These are phyloP conservation scores for Mycena albidolilacea DNA, from an alignment of 768 basidiomycete genomes.

Conservation along the genomic window DNA sequence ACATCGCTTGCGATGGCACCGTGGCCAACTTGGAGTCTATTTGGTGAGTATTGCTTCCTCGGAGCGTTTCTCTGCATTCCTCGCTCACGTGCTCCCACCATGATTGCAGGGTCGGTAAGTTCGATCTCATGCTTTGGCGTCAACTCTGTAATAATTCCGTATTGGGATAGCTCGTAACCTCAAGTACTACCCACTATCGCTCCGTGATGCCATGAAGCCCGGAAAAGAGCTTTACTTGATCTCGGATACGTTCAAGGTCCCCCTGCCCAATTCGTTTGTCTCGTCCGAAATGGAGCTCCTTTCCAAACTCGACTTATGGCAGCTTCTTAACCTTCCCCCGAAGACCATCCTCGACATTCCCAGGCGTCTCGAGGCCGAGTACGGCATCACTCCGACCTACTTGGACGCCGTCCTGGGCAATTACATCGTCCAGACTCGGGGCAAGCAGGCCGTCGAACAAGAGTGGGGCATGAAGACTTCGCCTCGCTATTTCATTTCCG, in stretches of 20 bases:
- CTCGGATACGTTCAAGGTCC: slow-evolving; percentile 48
- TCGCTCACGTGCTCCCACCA: slow-evolving; percentile 16
- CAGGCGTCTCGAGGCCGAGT: slow-evolving; percentile 49
- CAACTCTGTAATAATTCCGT: slow-evolving; percentile 14
- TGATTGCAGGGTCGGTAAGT: slow-evolving; percentile 26
- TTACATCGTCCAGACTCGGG: slow-evolving; percentile 56
- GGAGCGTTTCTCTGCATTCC: slow-evolving; percentile 9
- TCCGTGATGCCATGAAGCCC: slow-evolving; percentile 50
- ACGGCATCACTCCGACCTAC: slow-evolving; percentile 50
- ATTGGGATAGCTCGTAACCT: slow-evolving; percentile 57
- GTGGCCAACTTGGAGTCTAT: slow-evolving; percentile 65
- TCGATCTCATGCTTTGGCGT: slow-evolving; percentile 17
- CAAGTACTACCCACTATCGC: slow-evolving; percentile 62
- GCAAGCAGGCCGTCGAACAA: slow-evolving; percentile 51
- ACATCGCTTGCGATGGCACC: slow-evolving; percentile 60
- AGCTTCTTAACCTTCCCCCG: slow-evolving; percentile 58
- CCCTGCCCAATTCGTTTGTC: slow-evolving; percentile 41
- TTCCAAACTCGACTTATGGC: slow-evolving; percentile 51
- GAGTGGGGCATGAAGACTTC: slow-evolving; percentile 44
- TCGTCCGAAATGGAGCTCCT: slow-evolving; percentile 43
- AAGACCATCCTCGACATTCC: slow-evolving; percentile 54
- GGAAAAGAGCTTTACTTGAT: slow-evolving; percentile 53
- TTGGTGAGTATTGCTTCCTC: slow-evolving; percentile 50
- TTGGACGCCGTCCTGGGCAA: slow-evolving; percentile 49
- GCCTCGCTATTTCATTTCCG: slow-evolving; percentile 47